These are phyloP conservation scores for Ophiognomonia clavigignenti-juglandacearum DNA, from an alignment of 2,329 filamentous ascomycete species.

Conservation along the genomic window DNA sequence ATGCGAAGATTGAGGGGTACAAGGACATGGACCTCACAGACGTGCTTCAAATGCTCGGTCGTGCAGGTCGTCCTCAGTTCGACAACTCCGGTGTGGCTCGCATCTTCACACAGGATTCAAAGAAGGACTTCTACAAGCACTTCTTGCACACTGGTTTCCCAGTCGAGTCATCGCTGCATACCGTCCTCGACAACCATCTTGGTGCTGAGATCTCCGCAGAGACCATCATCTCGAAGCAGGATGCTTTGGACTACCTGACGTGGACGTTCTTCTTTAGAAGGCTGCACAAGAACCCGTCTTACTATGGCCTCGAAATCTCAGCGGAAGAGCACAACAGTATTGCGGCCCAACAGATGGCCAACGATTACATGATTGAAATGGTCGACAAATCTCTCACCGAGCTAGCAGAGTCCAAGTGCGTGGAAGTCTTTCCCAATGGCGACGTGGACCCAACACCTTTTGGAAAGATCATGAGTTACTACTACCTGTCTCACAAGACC, in stretches of 20 bases:
- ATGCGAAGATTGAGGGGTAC: constrained; percentile 96
- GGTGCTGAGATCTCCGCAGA: constrained; percentile 91
- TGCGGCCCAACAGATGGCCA: constrained; percentile 78
- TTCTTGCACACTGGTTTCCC: constrained; percentile 98
- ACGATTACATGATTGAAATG: constrained; percentile 91
- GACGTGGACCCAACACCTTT: constrained; percentile 86
- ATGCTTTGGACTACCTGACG: constrained; percentile 93
- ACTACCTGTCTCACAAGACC: constrained; percentile 94
- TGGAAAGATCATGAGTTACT: constrained; percentile 99
- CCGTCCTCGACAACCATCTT: constrained; percentile 94
- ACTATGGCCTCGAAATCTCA: constrained; percentile 92
- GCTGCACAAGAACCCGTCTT: constrained; percentile 96
- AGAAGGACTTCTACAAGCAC: constrained; percentile 99
- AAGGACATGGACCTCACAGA: constrained; percentile 99
- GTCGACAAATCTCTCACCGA: constrained; percentile 82
- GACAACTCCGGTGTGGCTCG: constrained; percentile 92
- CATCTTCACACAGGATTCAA: constrained; percentile 95
- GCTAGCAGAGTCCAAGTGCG: constrained; percentile 78
- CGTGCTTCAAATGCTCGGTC: constrained; percentile 94
- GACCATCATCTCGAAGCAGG: constrained; percentile 90
- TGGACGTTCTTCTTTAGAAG: constrained; percentile 99
- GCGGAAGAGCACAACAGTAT: constrained; percentile 88
- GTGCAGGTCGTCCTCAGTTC: constrained; percentile 93
- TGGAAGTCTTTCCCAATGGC: constrained; percentile 77
- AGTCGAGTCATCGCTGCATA: constrained; percentile 93